These are phyloP conservation scores for Ogataea pilisensis DNA, from an alignment of 805 yeast genomes.

Conservation along the genomic window DNA sequence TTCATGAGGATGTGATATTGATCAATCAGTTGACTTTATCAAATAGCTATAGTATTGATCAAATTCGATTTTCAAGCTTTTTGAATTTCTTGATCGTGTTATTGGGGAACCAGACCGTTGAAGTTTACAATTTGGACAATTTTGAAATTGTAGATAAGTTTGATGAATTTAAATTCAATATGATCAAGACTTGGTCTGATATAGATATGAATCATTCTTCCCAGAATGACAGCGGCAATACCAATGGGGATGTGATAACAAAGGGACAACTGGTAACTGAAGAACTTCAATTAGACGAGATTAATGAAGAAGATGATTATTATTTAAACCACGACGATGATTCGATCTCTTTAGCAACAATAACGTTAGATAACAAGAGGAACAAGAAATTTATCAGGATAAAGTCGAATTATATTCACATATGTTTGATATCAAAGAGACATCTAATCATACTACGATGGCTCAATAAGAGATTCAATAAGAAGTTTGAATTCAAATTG, in stretches of 20 bases:
- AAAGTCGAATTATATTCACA: conserved; percentile 12
- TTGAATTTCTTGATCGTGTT: conserved; percentile 29
- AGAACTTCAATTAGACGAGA: conserved; percentile 3
- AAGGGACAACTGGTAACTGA: not conserved
- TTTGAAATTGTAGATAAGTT: conserved; percentile 29
- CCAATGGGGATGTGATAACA: not conserved
- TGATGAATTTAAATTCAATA: conserved; percentile 31
- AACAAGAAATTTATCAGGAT: conserved; percentile 6
- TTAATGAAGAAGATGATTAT: conserved; percentile 23
- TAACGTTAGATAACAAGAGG: conserved; percentile 11
- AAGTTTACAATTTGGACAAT: conserved; percentile 29
- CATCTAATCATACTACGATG: conserved; percentile 22
- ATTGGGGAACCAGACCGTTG: conserved; percentile 28
- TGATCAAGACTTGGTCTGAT: conserved; percentile 24
- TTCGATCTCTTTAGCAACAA: conserved; percentile 31
- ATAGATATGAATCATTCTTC: not conserved
- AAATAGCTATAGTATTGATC: conserved; percentile 21
- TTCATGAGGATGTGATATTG: conserved; percentile 17
- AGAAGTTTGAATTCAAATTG: conserved; percentile 23
- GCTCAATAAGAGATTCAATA: conserved; percentile 17
- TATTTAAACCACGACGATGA: conserved; percentile 20
- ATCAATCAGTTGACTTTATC: conserved; percentile 12
- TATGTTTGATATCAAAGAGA: conserved; percentile 23
- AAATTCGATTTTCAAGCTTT: conserved; percentile 30
- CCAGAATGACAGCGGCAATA: conserved; percentile 1